A percentile compares a stretch with the other conserved stretches of the same genome.
phyloP scores from a whole-genome alignment of 768 basidiomycete genomes.

The Kwoniella dejecticola region DNA sequence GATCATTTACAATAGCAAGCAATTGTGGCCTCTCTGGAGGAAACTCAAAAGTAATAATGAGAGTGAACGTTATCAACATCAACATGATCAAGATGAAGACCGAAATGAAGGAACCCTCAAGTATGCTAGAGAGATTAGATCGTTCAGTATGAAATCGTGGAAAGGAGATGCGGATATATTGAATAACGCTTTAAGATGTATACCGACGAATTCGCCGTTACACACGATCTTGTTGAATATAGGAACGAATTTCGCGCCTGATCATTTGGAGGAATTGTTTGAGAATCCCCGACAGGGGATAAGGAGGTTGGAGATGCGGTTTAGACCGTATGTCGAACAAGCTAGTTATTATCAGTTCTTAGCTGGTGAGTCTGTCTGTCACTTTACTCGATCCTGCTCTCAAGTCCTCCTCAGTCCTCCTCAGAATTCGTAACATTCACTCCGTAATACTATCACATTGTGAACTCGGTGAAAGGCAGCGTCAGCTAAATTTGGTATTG shows the following conservation, averaged over 20 bases:
- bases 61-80: background rate
- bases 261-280: slow-evolving; percentile 74
- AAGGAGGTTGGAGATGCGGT: slow-evolving; percentile 66
- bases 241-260: slow-evolving; percentile 78
- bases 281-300: slow-evolving; percentile 60
- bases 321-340: slow-evolving; percentile 76
- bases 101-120: background rate
- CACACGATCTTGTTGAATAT: slow-evolving; percentile 64
- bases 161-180: slow-evolving; percentile 72
- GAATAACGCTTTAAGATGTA: slow-evolving; percentile 66
- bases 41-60: slow-evolving; percentile 59
- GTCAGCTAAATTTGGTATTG: background rate
- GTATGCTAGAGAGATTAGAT: background rate
- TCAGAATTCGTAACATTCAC: no score
- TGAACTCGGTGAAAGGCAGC: no score
- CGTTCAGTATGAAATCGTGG: slow-evolving; percentile 61
- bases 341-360: slow-evolving; percentile 82
- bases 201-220: slow-evolving; percentile 58
- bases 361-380: slow-evolving; percentile 59
- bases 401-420: no score
- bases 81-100: background rate
- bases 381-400: background rate
- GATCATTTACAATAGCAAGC: slow-evolving; percentile 60
- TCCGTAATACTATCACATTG: no score
- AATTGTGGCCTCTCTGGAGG: slow-evolving; percentile 64